Percentiles rank a stretch among this genome's conserved stretches.
These are phyloP conservation scores for Penicillium arizonense DNA, from an alignment of 495 filamentous ascomycete genomes.

Conservation along the genomic window DNA sequence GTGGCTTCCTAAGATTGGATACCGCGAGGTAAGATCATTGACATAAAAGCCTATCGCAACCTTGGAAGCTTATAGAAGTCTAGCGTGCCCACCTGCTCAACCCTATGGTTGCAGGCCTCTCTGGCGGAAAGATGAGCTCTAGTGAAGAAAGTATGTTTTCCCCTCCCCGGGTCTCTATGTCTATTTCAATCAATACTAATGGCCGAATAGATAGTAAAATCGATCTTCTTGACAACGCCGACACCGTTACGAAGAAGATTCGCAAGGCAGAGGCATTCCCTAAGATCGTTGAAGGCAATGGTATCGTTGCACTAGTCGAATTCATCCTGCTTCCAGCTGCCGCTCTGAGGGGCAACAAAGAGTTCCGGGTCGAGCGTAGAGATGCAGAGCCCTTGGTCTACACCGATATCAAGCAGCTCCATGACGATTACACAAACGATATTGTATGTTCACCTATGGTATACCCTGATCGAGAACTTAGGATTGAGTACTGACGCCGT, in stretches of 20 bases:
- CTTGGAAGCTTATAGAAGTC: neutral
- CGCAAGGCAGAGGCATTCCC: constrained; percentile 73
- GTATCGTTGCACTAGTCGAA: constrained; percentile 73
- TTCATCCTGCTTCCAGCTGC: constrained; percentile 71
- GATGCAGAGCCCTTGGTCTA: constrained; percentile 72
- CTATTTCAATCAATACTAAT: constrained; percentile 7
- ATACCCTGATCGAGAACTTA: too few species aligned
- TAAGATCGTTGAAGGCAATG: constrained; percentile 72
- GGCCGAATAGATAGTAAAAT: constrained; percentile 57
- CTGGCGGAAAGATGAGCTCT: constrained; percentile 71
- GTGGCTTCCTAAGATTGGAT: constrained; percentile 42
- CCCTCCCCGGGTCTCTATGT: neutral
- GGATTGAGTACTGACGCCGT: constrained; percentile 1
- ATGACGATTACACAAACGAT: constrained; percentile 71
- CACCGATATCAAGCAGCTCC: constrained; percentile 59
- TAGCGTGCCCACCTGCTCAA: constrained; percentile 80
- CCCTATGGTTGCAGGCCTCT: constrained; percentile 79
- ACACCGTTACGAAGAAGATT: constrained; percentile 68
- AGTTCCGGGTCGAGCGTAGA: constrained; percentile 23
- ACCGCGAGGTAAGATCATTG: constrained; percentile 40
- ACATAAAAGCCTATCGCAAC: too few species aligned
- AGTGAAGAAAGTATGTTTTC: constrained; percentile 33
- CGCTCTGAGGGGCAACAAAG: constrained; percentile 17
- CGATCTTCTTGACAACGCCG: constrained; percentile 71
- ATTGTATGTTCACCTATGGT: constrained; percentile 46